Evolutionary conservation across 192 early-diverging fungal genomes (phyloP).

Genomic region (Coemansia sp.): DNA sequence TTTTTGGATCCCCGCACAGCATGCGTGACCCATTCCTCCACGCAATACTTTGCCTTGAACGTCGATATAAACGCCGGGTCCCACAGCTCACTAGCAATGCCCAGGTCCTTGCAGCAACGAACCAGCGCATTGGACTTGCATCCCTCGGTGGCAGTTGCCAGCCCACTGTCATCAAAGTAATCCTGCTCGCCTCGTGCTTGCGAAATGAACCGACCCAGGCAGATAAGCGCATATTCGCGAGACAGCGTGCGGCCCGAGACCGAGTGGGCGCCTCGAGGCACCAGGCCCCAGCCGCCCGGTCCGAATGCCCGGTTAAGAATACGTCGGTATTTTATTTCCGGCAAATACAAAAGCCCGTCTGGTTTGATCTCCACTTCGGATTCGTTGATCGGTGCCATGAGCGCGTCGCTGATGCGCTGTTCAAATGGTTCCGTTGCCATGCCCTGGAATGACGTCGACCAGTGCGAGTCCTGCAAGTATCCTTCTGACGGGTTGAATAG

Average conservation of each 20-base stretch:
- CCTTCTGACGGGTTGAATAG: conserved; percentile 46
- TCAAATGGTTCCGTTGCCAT: conserved; percentile 75
- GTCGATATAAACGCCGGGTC: conserved; percentile 85
- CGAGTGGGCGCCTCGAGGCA: conserved; percentile 86
- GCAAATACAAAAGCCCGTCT: conserved; percentile 91
- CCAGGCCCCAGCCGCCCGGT: conserved; percentile 87
- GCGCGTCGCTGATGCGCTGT: conserved; percentile 61
- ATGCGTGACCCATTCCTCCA: conserved; percentile 73
- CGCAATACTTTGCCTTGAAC: conserved; percentile 81
- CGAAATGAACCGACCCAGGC: conserved; percentile 83
- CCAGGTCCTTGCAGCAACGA: conserved; percentile 97
- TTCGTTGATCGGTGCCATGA: conserved; percentile 69
- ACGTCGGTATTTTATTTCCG: conserved; percentile 97
- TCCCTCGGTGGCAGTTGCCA: conserved; percentile 84
- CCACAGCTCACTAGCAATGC: conserved; percentile 88
- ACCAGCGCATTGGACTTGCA: conserved; percentile 91
- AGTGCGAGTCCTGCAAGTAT: conserved; percentile 48
- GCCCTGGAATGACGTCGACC: conserved; percentile 73
- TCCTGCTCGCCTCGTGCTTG: conserved; percentile 94
- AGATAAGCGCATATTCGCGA: conserved; percentile 88
- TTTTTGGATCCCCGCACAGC: conserved; percentile 72
- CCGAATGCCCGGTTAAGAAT: conserved; percentile 94
- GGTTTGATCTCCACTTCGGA: conserved; percentile 91
- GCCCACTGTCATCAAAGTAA: conserved; percentile 70
- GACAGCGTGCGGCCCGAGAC: conserved; percentile 74